Evolutionary conservation across 768 basidiomycete genomes (phyloP).

Genomic region (Russula dissimulans): DNA sequence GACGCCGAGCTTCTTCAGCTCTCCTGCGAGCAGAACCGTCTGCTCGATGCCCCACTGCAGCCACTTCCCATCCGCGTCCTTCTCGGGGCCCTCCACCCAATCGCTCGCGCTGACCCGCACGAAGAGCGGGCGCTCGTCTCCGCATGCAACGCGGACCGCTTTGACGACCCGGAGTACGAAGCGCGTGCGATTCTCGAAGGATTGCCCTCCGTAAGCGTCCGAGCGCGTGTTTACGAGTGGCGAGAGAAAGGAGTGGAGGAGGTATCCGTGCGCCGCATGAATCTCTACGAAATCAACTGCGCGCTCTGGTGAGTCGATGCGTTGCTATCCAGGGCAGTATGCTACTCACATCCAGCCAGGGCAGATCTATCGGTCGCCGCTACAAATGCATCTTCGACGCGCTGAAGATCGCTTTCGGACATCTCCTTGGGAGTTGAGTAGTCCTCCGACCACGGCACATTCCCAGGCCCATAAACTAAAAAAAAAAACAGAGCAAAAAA

Average conservation of each 20-base stretch:
- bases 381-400: conserved; percentile 52
- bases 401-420: conserved; percentile 43
- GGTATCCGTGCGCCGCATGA: conserved; percentile 65
- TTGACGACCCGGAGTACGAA: conserved; percentile 50
- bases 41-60: conserved; percentile 74
- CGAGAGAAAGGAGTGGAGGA: conserved; percentile 59
- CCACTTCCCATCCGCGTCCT: conserved; percentile 45
- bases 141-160: conserved; percentile 47
- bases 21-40: conserved; percentile 46
- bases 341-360: conserved; percentile 47
- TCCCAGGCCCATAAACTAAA: conserved; percentile 54
- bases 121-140: conserved; percentile 53
- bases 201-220: conserved; percentile 61
- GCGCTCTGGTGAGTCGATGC: background rate
- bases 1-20: conserved; percentile 51
- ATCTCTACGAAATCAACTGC: conserved; percentile 64
- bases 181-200: conserved; percentile 59
- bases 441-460: conserved; percentile 41
- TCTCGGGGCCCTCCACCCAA: conserved; percentile 46
- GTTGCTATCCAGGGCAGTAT: background rate
- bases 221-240: conserved; percentile 65
- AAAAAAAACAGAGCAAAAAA: too few species aligned
- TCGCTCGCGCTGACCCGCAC: conserved; percentile 48
- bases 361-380: conserved; percentile 46
- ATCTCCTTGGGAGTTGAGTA: conserved; percentile 54